These are phyloP conservation scores for Epichloe gansuensis DNA, from an alignment of 2,329 filamentous ascomycete species.

Conservation along the genomic window DNA sequence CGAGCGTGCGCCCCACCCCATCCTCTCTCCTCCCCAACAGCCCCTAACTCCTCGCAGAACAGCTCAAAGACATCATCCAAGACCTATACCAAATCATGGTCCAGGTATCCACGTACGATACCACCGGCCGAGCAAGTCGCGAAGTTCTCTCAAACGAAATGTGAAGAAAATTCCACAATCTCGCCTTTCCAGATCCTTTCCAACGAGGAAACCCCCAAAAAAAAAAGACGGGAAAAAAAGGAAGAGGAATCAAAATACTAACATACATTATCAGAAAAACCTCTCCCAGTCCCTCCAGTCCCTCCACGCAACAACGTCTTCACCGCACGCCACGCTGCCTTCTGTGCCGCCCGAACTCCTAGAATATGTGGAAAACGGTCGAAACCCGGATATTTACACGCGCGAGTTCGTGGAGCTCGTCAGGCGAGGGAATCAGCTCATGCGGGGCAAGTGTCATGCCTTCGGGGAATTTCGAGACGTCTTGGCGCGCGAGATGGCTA, in stretches of 20 bases:
- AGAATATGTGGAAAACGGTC: slow-evolving; percentile 57
- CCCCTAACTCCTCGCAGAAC: slow-evolving; percentile 25
- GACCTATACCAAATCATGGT: slow-evolving; percentile 53
- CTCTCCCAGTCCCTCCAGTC: slow-evolving; percentile 27
- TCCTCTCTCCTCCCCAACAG: background rate
- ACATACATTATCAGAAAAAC: slow-evolving; percentile 21
- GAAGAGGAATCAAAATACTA: background rate
- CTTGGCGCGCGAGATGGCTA: slow-evolving; percentile 44
- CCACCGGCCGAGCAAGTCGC: slow-evolving; percentile 34
- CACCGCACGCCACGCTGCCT: slow-evolving; percentile 30
- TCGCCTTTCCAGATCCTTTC: background rate
- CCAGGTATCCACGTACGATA: slow-evolving; percentile 49
- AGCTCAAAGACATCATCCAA: slow-evolving; percentile 51
- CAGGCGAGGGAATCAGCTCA: slow-evolving; percentile 51
- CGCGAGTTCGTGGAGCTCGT: slow-evolving; percentile 62
- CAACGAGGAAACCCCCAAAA: background rate
- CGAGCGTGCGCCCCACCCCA: slow-evolving; percentile 22
- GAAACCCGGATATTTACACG: slow-evolving; percentile 64
- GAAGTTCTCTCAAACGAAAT: slow-evolving; percentile 46
- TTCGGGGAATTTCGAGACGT: slow-evolving; percentile 51
- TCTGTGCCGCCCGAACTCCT: slow-evolving; percentile 50
- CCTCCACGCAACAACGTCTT: slow-evolving; percentile 28
- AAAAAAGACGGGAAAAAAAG: background rate
- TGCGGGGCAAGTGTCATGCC: slow-evolving; percentile 51
- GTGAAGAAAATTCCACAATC: slow-evolving; percentile 15